phyloP scores from a whole-genome alignment of 75 land plant species.

The Sequoiadendron giganteum region DNA sequence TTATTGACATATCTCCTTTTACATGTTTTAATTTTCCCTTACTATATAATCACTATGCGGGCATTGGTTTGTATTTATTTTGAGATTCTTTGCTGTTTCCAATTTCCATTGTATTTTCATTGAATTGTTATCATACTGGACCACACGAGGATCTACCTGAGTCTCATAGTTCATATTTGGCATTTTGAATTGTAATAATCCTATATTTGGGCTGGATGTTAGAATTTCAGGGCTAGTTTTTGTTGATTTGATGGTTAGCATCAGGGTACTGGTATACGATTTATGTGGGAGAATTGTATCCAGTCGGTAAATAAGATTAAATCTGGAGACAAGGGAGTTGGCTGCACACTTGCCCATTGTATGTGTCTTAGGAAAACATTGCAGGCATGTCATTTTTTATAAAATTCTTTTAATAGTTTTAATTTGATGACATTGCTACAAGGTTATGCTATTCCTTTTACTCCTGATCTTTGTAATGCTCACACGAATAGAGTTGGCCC shows the following conservation, averaged over 20 bases:
- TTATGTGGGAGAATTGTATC: constrained; percentile 97
- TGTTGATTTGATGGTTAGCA: constrained; percentile 16
- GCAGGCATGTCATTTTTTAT: constrained; percentile 54
- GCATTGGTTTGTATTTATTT: background rate
- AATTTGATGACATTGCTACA: background rate
- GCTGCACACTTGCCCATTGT: constrained; percentile 95
- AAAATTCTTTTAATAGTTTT: background rate
- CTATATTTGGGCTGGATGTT: background rate
- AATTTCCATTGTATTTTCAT: background rate
- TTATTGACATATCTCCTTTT: too few relatives aligned
- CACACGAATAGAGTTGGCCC: background rate
- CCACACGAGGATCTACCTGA: background rate
- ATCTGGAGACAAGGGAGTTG: constrained; percentile 91
- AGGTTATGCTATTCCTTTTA: background rate
- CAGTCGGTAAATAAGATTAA: constrained; percentile 83
- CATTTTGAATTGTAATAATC: background rate
- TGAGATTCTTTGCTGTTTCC: background rate
- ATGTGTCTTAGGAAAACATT: constrained; percentile 99
- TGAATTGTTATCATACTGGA: background rate
- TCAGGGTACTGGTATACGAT: constrained; percentile 87
- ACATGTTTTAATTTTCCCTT: background rate
- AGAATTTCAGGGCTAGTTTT: background rate
- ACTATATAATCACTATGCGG: background rate
- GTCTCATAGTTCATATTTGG: background rate
- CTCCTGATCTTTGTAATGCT: background rate